Evolutionary conservation across 164 flowering plant genomes (phyloP), one percentile per base, ranked within the genome.

Genomic region (Saururus chinensis): DNA sequence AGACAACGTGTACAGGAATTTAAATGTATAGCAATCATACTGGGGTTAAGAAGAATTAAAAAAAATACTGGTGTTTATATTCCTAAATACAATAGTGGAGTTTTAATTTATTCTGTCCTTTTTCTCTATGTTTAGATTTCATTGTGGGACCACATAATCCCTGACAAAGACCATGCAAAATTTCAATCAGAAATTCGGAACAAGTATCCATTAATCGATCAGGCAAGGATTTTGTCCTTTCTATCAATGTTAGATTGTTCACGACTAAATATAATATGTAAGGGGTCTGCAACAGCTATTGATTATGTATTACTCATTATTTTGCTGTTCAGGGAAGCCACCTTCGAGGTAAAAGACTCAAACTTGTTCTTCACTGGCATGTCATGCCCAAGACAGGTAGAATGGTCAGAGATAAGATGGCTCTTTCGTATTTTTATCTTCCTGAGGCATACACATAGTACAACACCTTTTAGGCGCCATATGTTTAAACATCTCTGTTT

Each of bases 311-410:
- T 55, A 26, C 41, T 64, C 17, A 64, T 59, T 51, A 4, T 66
- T 60, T 20, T 22, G n/a, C 54, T 63, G 35, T 71, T 23, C 70
- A 71, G 70, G 74, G 74, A 62, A 71, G 64, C 67, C 58, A 71
- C 52, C 70, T 66, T 37, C 65, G 70, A 40, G 70, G 70, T 57
- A 71, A 63, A 48, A 56, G 60, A 42, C 42, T 66, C 61, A 63
- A 63, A 49, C 58, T 71, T 48, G 51, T 59, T 19, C 65, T 71
- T 41, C 70, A 66, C 58, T 71, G 74, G 74, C 59, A 70, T 53
- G 51, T 65, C 53, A 70, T 70, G 73, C 73, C 73, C 48, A 70
- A 70, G 69, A 54, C 60, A 26, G 70, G 70, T 30, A 62, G 52
- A 71, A 71, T 56, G 60, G 51, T 66, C 59, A 48, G 58, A 61